Base-by-base conservation (phyloP, 2,329 filamentous ascomycete species). In the Hymenoscyphus fructigenus region DNA sequence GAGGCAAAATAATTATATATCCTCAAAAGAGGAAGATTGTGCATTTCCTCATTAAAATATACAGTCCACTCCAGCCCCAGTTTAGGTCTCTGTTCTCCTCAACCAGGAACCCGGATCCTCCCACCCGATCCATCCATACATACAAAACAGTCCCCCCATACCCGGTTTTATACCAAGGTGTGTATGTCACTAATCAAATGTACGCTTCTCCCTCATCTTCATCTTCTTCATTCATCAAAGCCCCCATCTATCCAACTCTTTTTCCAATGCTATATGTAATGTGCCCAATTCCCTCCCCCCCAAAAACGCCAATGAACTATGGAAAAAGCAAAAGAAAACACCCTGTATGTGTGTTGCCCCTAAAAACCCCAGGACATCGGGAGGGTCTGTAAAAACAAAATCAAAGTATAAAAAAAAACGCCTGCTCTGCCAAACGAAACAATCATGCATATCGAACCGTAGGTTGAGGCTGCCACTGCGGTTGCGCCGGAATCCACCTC, bases 381-480 rank as follows among this genome's bases (percentile, higher is more conserved):
- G 9, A 14, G 41, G 41, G 17, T 44, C 41, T 44, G 41, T 44
- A 44, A 44, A 58, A 58, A 32, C 26, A 15, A 5, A 58, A 58
- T 14, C 5, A 3, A 59, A 38, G n/a, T n/a, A 2, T 23, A n/a
- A n/a, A 15, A 55, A 28, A 32, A 47, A 61, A 65, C 59, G 58
- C 58, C 26, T 47, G 41, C 32, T 38, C 6, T 38, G 29, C 10
- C 20, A 53, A 50, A 32, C 17, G 2, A 10, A 10, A 26, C 14
- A 29, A 60, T 53, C 36, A 65, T 56, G 63, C 63, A 61, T 65
- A 65, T 41, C 63, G 50, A 61, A 65, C 59, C 5, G 63, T 29
- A 12, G 63, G 62, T 28, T 60, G 56, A 10, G 38, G 59, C 28
- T 62, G 63, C 63, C 63, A 62, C 5, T 14, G 41, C 5, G 63